Percentiles rank a stretch among this genome's conserved stretches.
phyloP scores from a whole-genome alignment of 2,329 filamentous ascomycete species.

The Neopestalotiopsis sp. region DNA sequence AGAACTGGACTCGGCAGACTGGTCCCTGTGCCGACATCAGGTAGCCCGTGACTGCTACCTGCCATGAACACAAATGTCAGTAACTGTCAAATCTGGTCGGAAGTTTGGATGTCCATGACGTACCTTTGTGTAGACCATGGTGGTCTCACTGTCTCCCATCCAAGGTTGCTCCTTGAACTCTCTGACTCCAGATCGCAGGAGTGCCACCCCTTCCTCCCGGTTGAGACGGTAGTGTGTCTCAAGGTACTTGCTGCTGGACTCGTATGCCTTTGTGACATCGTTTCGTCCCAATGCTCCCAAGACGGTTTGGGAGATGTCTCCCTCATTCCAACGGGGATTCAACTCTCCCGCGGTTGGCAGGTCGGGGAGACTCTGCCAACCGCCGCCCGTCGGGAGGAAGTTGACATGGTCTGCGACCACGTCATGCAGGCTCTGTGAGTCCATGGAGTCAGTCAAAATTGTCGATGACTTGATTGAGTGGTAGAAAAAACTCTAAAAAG shows the following conservation, averaged over 20 bases:
- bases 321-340: conserved; percentile 36
- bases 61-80: conserved; percentile 1
- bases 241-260: conserved; percentile 69
- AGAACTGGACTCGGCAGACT: conserved; percentile 73
- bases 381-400: conserved; percentile 19
- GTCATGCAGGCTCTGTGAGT: conserved; percentile 18
- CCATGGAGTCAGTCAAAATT: neutral
- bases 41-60: conserved; percentile 72
- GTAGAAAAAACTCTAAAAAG: no score
- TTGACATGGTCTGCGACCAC: conserved; percentile 26
- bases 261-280: conserved; percentile 60
- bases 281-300: conserved; percentile 54
- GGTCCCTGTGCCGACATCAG: conserved; percentile 67
- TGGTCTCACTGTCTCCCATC: conserved; percentile 61
- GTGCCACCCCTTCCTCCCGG: conserved; percentile 74
- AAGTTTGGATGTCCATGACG: conserved; percentile 26
- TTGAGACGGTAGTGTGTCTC: conserved; percentile 76
- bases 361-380: conserved; percentile 52
- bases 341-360: conserved; percentile 61
- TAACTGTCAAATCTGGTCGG: neutral
- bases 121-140: conserved; percentile 75
- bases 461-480: no score
- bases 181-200: conserved; percentile 70
- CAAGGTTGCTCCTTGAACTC: conserved; percentile 56
- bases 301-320: conserved; percentile 28